These are phyloP conservation scores for Suillus spraguei DNA, from an alignment of 768 basidiomycete species.

Conservation along the genomic window DNA sequence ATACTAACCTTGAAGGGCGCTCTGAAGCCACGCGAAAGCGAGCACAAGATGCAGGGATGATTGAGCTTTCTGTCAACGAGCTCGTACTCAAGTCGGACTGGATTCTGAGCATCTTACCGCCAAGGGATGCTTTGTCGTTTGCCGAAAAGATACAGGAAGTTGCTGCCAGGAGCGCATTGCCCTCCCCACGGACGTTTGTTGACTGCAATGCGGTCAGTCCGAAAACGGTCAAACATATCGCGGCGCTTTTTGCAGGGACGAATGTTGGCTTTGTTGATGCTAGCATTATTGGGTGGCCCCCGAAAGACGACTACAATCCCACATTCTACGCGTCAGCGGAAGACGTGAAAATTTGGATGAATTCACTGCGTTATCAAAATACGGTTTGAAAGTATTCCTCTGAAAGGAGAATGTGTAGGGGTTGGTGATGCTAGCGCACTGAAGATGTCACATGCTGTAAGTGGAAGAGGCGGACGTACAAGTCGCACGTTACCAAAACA, in stretches of 20 bases:
- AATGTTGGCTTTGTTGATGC: constrained; percentile 54
- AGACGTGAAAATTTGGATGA: constrained; percentile 35
- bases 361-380: constrained; percentile 43
- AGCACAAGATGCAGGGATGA: constrained; percentile 54
- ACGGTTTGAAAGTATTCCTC: constrained; percentile 47
- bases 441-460: constrained; percentile 66
- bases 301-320: constrained; percentile 49
- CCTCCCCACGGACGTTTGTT: constrained; percentile 40
- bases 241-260: constrained; percentile 42
- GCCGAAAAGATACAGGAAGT: constrained; percentile 34
- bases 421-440: constrained; percentile 62
- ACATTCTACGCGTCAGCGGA: constrained; percentile 56
- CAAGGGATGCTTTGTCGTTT: constrained; percentile 50
- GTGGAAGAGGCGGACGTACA: constrained; percentile 22
- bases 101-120: constrained; percentile 61
- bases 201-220: constrained; percentile 65
- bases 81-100: constrained; percentile 41
- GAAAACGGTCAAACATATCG: constrained; percentile 49
- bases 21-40: constrained; percentile 52
- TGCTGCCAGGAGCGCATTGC: not conserved
- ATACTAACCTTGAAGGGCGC: constrained; percentile 56
- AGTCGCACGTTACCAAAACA: not conserved
- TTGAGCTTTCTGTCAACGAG: constrained; percentile 39
- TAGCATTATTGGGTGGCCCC: constrained; percentile 59
- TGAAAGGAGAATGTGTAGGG: constrained; percentile 49